phyloP scores from a whole-genome alignment of 2,329 filamentous ascomycete species.

The Aspergillus neoniger region DNA sequence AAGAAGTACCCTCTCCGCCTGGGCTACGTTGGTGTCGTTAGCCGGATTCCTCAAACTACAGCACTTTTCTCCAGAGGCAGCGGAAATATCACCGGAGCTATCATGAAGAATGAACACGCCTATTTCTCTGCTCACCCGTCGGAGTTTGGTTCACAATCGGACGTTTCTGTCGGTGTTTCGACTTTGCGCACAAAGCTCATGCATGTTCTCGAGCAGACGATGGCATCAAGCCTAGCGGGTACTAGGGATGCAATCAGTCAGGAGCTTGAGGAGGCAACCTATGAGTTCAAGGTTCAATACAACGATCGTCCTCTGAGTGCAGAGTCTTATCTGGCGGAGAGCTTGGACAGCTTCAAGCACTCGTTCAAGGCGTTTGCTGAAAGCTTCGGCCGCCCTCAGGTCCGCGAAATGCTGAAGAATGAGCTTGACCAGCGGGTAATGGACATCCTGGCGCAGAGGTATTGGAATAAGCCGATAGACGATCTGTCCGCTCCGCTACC shows the following conservation, averaged over 20 bases:
- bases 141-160: constrained; percentile 73
- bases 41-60: constrained; percentile 67
- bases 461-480: constrained; percentile 96
- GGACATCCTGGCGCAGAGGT: constrained; percentile 86
- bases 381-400: constrained; percentile 83
- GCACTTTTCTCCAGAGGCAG: constrained; percentile 82
- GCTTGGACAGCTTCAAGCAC: constrained; percentile 94
- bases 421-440: constrained; percentile 94
- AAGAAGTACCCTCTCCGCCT: constrained; percentile 92
- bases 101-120: constrained; percentile 82
- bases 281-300: constrained; percentile 99
- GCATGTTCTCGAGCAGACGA: constrained; percentile 94
- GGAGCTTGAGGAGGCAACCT: constrained; percentile 93
- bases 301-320: constrained; percentile 93
- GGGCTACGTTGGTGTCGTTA: constrained; percentile 94
- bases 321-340: constrained; percentile 95
- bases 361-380: constrained; percentile 94
- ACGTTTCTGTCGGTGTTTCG: constrained; percentile 77
- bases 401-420: constrained; percentile 83
- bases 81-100: constrained; percentile 75
- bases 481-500: constrained; percentile 68
- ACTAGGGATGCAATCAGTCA: constrained; percentile 92
- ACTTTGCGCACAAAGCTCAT: constrained; percentile 94
- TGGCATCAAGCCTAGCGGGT: constrained; percentile 86
- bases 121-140: constrained; percentile 83